Evolutionary conservation across 164 flowering plant genomes (phyloP), one percentile per base, ranked within the genome.

Genomic region (Berberis vulgaris): DNA sequence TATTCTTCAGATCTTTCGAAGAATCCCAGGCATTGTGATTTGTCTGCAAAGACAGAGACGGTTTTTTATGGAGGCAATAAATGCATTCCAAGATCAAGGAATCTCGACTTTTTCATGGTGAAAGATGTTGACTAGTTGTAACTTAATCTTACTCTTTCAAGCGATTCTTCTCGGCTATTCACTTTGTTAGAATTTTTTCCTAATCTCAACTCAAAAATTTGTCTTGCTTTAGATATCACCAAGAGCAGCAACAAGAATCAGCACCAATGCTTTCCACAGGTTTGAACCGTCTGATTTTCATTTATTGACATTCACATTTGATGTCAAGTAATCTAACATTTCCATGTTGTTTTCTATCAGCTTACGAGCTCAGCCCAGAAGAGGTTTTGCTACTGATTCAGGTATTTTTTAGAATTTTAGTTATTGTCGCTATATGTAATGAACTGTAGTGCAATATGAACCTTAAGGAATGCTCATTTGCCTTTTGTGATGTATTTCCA

Each of bases 321-420:
- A 13, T 42, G 41, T 63, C 39, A 8, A 45, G 26, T 7, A 45
- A 7, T 13, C 2, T 45, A 46, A 45, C 11, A 7, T 2, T 46
- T 61, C 3, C 6, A 26, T 26, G 26, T 63, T 41, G 26, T 54
- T 42, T 9, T 44, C 54, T 73, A 26, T 57, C 83, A 86, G 91
- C 68, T 70, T 76, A 13, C 71, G 67, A 58, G 59, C 62, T 42
- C 60, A 40, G 39, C n/a, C 42, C 7, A 65, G 62, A 61, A 77
- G 87, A 76, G 77, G 78, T 45, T 86, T 78, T 74, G 67, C 91
- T 26, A 63, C 83, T 11, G 77, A 65, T 77, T 74, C 88, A 74
- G 94, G 94, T 87, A 63, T 57, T 12, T 12, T 57, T 67, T 62
- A 26, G 26, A 43, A 52, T 52, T 57, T 41, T 63, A 2, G 49